These are phyloP conservation scores for Raphidocelis subcapitata DNA, from an alignment of 139 green algal genomes.

Conservation along the genomic window DNA sequence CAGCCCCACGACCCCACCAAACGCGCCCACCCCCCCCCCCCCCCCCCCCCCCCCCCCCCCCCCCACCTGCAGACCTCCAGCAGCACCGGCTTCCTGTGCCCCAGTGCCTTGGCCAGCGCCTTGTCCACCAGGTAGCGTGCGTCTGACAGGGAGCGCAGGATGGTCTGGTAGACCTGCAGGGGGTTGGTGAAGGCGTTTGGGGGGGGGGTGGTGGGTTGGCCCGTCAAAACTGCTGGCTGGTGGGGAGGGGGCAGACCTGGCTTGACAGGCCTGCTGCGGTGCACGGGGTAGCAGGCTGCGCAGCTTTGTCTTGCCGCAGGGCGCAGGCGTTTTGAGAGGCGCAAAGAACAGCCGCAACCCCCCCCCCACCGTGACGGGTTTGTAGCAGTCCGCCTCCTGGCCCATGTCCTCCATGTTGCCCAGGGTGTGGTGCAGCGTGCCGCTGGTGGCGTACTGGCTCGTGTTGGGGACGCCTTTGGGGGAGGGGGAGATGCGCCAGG, in stretches of 20 bases:
- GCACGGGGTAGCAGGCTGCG: too few relatives aligned
- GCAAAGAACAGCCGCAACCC: not conserved
- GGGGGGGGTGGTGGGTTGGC: too few relatives aligned
- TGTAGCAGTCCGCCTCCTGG: conserved; percentile 12
- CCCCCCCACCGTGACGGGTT: not conserved
- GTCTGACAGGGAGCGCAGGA: conserved; percentile 10
- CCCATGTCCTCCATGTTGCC: conserved; percentile 4
- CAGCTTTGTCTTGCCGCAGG: not conserved
- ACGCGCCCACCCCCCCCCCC: too few relatives aligned
- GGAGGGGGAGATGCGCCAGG: not conserved
- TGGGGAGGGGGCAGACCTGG: too few relatives aligned
- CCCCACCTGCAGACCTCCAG: conserved; percentile 4
- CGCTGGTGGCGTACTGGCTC: not conserved
- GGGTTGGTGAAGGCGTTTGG: too few relatives aligned
- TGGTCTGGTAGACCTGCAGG: conserved; percentile 19
- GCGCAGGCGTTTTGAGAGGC: not conserved
- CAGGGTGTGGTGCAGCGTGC: conserved; percentile 12
- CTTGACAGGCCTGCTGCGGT: too few relatives aligned
- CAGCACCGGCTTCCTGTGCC: conserved; percentile 2
- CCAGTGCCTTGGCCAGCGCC: not conserved
- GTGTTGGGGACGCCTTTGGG: conserved; percentile 9
- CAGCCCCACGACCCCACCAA: too few relatives aligned
- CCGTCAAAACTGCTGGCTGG: too few relatives aligned
- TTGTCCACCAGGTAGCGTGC: conserved; percentile 23
- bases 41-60: too few relatives aligned